Conservation (phyloP, 495 filamentous ascomycete species). For the Talaromyces wortmannii region DNA sequence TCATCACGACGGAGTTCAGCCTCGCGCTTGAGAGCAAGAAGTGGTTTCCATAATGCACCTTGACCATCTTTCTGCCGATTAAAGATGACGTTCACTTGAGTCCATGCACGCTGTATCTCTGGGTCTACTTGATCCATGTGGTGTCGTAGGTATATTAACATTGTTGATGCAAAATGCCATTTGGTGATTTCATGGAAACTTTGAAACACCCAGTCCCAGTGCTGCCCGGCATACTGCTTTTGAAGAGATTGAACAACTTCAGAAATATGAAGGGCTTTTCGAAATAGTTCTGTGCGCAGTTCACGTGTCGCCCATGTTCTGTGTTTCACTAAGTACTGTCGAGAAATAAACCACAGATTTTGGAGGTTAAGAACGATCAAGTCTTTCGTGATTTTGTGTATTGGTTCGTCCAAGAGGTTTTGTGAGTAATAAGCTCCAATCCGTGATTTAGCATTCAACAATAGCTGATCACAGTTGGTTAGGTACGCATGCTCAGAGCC, state of each 20-base stretch:
- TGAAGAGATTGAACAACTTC: background rate
- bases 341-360: background rate
- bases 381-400: background rate
- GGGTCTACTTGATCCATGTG: background rate
- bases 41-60: background rate
- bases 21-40: background rate
- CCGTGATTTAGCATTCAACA: background rate
- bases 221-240: background rate
- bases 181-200: background rate
- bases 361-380: background rate
- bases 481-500: background rate
- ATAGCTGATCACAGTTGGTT: background rate
- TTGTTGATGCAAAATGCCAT: background rate
- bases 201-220: background rate
- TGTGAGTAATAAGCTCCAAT: background rate
- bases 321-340: background rate
- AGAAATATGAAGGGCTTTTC: background rate
- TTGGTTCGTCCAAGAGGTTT: background rate
- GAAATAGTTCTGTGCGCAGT: background rate
- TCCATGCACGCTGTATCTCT: background rate
- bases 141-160: background rate
- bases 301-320: background rate
- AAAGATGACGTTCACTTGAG: background rate
- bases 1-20: background rate
- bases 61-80: background rate